Conservation (phyloP, 805 yeast species). For the Wickerhamomyces pijperi region DNA sequence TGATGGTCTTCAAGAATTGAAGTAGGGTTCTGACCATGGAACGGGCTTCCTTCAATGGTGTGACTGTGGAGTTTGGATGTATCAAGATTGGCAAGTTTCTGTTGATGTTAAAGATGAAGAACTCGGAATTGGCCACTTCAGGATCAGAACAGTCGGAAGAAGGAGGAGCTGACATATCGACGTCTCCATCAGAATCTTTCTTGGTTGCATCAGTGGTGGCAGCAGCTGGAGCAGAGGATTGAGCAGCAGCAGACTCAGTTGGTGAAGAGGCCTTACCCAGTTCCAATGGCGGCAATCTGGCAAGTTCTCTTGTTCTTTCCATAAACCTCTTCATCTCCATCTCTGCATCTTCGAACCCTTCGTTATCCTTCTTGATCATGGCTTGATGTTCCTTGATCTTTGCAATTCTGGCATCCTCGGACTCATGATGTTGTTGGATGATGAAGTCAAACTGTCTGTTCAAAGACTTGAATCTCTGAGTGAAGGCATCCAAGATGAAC, state of each 20-base stretch:
- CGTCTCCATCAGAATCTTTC: slow-evolving; percentile 19
- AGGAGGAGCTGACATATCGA: slow-evolving; percentile 16
- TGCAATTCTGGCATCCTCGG: slow-evolving; percentile 31
- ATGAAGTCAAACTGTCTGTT: slow-evolving; percentile 63
- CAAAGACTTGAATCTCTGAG: slow-evolving; percentile 65
- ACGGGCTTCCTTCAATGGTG: slow-evolving; percentile 79
- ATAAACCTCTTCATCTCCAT: slow-evolving; percentile 22
- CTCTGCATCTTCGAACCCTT: slow-evolving; percentile 27
- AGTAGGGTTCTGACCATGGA: slow-evolving; percentile 78
- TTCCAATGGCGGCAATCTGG: slow-evolving; percentile 2
- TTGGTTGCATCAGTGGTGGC: slow-evolving; percentile 1
- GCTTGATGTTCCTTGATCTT: slow-evolving; percentile 30
- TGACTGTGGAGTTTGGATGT: slow-evolving; percentile 33
- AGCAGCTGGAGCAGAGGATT: no score
- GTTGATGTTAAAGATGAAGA: slow-evolving; percentile 35
- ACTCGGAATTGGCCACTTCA: slow-evolving; percentile 2
- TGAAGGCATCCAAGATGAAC: slow-evolving; percentile 80
- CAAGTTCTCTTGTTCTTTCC: slow-evolving; percentile 12
- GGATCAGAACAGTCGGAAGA: slow-evolving; percentile 6
- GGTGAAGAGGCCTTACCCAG: background rate
- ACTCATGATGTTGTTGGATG: slow-evolving; percentile 46
- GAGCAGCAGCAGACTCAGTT: no score
- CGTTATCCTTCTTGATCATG: slow-evolving; percentile 17
- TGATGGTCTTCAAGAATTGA: slow-evolving; percentile 82
- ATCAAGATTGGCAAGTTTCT: slow-evolving; percentile 49